Evolutionary conservation across 1,284 basidiomycete species (phyloP), one percentile per base, ranked within the genome.

Genomic region (Vanrija sp.): DNA sequence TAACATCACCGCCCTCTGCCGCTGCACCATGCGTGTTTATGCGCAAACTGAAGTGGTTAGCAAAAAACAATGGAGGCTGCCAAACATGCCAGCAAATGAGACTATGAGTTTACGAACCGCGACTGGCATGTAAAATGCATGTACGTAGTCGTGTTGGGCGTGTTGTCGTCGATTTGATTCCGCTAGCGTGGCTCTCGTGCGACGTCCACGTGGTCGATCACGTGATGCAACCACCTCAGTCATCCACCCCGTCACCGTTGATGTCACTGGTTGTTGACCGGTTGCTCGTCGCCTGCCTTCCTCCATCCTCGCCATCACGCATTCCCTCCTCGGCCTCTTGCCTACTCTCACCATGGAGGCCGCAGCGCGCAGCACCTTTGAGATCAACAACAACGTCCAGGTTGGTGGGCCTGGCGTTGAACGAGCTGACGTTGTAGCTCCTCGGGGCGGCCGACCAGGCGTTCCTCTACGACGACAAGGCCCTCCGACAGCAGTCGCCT

Each of bases 351-450:
- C n/a, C 24, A 63, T 63, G 61, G 66, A 62, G 9, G 63, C 47
- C 46, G 62, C 36, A 60, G 90, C 90, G 7, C 81, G 86, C 59
- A 83, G 88, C 75, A 86, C 88, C 1, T 98, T 96, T 71, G 86
- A 87, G 50, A 78, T 97, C 36, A 79, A 82, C 41, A 98, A 98
- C 72, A 81, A 89, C 61, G 80, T 97, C 43, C 74, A 66, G 56
- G 68, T 72, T 23, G 44, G 62, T 48, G 6, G 10, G 14, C 4
- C 4, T 3, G 9, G 7, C 10, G 36, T 4, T 37, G 12, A 15
- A 12, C 1, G 5, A 3, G 1, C 42, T 42, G 0, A 38, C 46
- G 2, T 10, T 22, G 37, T 41, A 70, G 63, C 54, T 59, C 6
- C 49, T 75, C 37, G 68, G 71, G 50, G 66, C 73, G 27, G 63